Evolutionary conservation across 1,284 basidiomycete genomes (phyloP), one percentile per base, ranked within the genome.

Genomic region (Leucocoprinus gongylophorus): DNA sequence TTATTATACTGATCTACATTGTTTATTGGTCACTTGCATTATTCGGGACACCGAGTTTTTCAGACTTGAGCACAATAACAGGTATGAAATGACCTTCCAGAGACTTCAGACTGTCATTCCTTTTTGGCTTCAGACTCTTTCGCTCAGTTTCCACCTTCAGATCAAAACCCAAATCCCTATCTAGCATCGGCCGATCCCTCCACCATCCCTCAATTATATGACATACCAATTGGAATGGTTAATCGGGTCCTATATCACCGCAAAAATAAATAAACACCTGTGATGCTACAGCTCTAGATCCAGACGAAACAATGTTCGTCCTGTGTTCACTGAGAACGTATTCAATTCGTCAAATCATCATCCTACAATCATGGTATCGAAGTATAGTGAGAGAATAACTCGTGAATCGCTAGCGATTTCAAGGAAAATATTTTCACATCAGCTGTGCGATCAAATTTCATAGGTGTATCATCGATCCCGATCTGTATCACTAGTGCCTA

Each of bases 171-270:
- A 37, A 74, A 78, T 64, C 72, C 76, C 18, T 85, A 81, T 60
- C 59, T 77, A 46, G 67, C 63, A 15, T 71, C 77, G 42, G 72
- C 73, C 10, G 65, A 72, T 37, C 63, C 71, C 4, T 64, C 72
- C 51, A 69, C 75, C 17, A 72, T 80, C 17, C 81, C 85, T 6
- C 80, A 83, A 57, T 70, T 85, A 23, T 85, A 88, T 62, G 91
- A 93, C 66, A 79, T 92, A 57, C 91, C 91, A 2, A 83, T 91
- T 55, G 85, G 85, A 40, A 62, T 91, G 42, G 86, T 91, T 18
- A 91, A 91, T 61, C 81, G 85, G 39, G 76, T 83, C 38, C 61
- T 85, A 32, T 88, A 87, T 58, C 54, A 35, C 23, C 30, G 18
- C 2, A 33, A n/a, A n/a, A 18, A 35, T 23, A 5, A 35, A 46